A percentile compares a stretch with the other conserved stretches of the same genome.
Conservation (phyloP, 2,329 filamentous ascomycete genomes). For the Elsinoe australis region DNA sequence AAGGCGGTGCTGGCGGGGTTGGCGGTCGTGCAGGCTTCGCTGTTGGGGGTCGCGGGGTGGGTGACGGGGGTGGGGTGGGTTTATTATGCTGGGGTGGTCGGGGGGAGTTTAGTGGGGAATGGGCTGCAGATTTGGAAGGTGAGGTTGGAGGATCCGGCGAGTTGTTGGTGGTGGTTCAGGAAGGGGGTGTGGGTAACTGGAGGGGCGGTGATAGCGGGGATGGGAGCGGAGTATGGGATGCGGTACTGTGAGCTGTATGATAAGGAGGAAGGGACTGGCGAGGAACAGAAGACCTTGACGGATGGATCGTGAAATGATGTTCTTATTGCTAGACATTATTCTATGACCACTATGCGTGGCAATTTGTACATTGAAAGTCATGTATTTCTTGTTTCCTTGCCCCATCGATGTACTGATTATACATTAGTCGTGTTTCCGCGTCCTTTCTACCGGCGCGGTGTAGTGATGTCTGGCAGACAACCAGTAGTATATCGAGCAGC, state of each 20-base stretch:
- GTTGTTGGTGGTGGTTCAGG: constrained; percentile 60
- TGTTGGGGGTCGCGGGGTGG: constrained; percentile 62
- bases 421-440: constrained; percentile 16
- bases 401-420: background rate
- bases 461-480: constrained; percentile 7
- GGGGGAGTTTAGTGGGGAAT: constrained; percentile 48
- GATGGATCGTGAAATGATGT: background rate
- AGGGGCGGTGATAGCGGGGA: constrained; percentile 49
- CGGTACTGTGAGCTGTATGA: constrained; percentile 20
- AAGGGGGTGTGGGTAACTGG: constrained; percentile 56
- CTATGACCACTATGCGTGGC: background rate
- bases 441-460: constrained; percentile 12
- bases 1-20: constrained; percentile 67
- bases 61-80: constrained; percentile 52
- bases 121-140: constrained; percentile 54
- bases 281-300: background rate
- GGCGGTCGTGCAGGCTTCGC: constrained; percentile 58
- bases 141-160: constrained; percentile 47
- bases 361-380: background rate
- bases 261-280: background rate
- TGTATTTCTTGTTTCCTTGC: too few species aligned
- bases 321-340: background rate
- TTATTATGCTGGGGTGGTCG: constrained; percentile 52
- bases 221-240: constrained; percentile 47
- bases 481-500: constrained; percentile 12